Base-by-base conservation (phyloP, 805 yeast genomes). In the Barnettozyma botsteinii region DNA sequence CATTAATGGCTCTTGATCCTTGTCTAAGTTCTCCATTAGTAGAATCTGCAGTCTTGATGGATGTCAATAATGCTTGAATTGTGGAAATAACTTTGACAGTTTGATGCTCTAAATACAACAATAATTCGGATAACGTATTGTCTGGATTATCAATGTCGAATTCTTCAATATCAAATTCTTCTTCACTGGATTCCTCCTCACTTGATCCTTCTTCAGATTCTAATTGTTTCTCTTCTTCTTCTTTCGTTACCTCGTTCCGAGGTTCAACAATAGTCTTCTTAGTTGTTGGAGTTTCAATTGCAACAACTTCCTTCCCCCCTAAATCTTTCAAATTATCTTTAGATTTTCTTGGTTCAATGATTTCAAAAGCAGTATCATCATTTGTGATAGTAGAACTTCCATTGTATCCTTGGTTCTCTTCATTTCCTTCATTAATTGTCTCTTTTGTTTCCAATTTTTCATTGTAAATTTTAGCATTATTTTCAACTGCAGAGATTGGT, bases 41-140 rank as follows among this genome's bases (percentile, higher is more conserved):
- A 2, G 86, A 79, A 53, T 82, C 79, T 15, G 87, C 85, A 50
- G 77, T 76, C 60, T 83, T 83, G 51, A 85, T 85, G 0, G 91
- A 78, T 4, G 79, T 75, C 43, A 91, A 69, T 46, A 91, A 70
- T 15, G 84, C 75, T 57, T 89, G 96, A 50, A 89, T 89, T 0
- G 96, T 85, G 12, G 88, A 76, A 35, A 91, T 89, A 2, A 91
- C 96, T 53, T 84, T 84, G 14, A 85, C 89, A 0, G 97, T 89
- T 64, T 89, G 96, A 61, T 87, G 95, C 59, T 91, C 98, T 53
- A 91, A 70, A 58, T 88, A 91, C 22, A 80, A 69, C 52, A 89
- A 74, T 43, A 91, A 77, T 53, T 87, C 94, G 7, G 86, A 78
- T 47, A 89, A 71, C 1, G 96, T 84, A 57, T 86, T 85, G 55